Percentiles rank a stretch among this genome's conserved stretches.
These are phyloP conservation scores for Triticum timopheevii DNA, from an alignment of 176 grass and related monocot species.

Conservation along the genomic window DNA sequence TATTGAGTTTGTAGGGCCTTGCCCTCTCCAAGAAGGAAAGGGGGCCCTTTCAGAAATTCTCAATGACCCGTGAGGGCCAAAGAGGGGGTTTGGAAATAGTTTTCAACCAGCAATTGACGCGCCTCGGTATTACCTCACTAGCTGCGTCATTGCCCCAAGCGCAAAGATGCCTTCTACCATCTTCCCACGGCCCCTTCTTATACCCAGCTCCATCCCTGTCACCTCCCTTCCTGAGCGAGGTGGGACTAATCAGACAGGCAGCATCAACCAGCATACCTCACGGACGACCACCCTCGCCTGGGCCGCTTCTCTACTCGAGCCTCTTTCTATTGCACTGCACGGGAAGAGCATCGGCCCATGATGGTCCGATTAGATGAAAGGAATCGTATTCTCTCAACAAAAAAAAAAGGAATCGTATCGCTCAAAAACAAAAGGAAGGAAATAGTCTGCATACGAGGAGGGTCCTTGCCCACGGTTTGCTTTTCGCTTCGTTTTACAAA, in stretches of 20 bases:
- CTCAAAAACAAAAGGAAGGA: too few relatives aligned
- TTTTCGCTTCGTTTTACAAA: too few relatives aligned
- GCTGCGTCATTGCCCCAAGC: constrained; percentile 97
- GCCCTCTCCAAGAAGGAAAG: neutral
- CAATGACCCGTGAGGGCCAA: constrained; percentile 39
- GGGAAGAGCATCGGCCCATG: neutral
- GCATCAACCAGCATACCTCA: neutral
- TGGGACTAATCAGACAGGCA: constrained; percentile 14
- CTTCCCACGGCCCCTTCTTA: accelerated
- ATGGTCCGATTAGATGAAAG: neutral
- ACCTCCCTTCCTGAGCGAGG: neutral
- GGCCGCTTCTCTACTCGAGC: neutral
- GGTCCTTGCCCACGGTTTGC: too few relatives aligned
- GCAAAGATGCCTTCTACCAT: accelerated
- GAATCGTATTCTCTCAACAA: neutral
- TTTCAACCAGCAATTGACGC: constrained; percentile 99
- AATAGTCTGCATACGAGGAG: neutral
- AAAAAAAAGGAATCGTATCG: neutral
- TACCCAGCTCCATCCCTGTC: neutral
- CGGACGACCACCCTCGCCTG: neutral
- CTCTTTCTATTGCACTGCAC: neutral
- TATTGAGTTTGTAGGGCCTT: constrained; percentile 31
- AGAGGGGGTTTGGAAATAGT: constrained; percentile 89
- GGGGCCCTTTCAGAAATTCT: constrained; percentile 63
- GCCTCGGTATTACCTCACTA: constrained; percentile 69